Evolutionary conservation across 768 basidiomycete genomes (phyloP), one percentile per base, ranked within the genome.

Genomic region (Coprinellus aureogranulatus): DNA sequence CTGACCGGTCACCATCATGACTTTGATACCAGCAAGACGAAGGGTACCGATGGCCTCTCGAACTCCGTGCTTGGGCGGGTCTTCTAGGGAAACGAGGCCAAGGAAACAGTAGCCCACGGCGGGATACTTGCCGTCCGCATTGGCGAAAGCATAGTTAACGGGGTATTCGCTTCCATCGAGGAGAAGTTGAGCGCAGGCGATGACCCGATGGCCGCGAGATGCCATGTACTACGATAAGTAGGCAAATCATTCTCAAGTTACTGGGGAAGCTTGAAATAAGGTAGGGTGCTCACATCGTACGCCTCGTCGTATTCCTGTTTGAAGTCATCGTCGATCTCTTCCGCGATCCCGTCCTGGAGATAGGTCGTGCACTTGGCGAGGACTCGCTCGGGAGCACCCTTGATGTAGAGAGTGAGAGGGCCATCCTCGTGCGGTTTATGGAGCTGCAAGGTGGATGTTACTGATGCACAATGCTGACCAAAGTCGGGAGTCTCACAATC

Each of bases 1-100:
- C 74, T 52, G 27, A 81, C 84, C 86, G 23, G 86, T 88, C 4
- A 88, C 83, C 87, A 88, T 88, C 82, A 87, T 87, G 31, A 88
- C 85, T 68, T 86, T 87, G 66, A 88, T 88, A 1, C 87, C 87
- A 2, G 87, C 86, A 8, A 87, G 75, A 56, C 87, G 80, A 52
- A 88, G 80, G 25, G 84, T 86, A 4, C 86, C 86, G 61, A 88
- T 86, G 10, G 86, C 87, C 62, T 88, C 85, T 31, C 87, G 81
- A 12, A 88, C 85, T 26, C 87, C 86, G 60, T 86, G 84, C 62
- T 87, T 87, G 4, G 86, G 86, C 14, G 86, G 86, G 66, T 88
- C 87, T 64, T 87, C 87, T 26, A 88, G 74, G 6, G 86, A 87
- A 37, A 87, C 79, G 47, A 88, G 75, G 11, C 84, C 83, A 54